A percentile compares a stretch with the other conserved stretches of the same genome.
These are phyloP conservation scores for Excoecaria cochinchinensis DNA, from an alignment of 345 rosid genomes.

Conservation along the genomic window DNA sequence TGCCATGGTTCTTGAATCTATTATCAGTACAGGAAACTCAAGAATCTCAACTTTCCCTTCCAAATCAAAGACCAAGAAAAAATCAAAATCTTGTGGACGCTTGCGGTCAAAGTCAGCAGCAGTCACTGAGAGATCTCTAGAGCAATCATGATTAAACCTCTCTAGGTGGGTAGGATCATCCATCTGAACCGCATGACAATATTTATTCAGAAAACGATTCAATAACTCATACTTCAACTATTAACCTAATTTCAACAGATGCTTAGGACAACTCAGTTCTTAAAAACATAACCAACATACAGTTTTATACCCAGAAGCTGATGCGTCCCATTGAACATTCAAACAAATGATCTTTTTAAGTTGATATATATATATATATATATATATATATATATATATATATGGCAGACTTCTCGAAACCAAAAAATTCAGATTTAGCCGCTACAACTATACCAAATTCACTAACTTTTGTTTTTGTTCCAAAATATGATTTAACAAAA, in stretches of 20 bases:
- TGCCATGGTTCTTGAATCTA: constrained; percentile 65
- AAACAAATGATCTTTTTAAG: neutral
- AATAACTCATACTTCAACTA: neutral
- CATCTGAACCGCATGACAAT: constrained; percentile 42
- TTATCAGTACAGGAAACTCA: constrained; percentile 77
- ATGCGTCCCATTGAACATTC: neutral
- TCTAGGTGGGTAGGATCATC: constrained; percentile 68
- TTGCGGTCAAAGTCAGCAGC: constrained; percentile 38
- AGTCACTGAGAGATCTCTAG: constrained; percentile 54
- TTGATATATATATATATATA: neutral
- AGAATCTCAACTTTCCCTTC: constrained; percentile 94
- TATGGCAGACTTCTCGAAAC: neutral
- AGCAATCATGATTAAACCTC: constrained; percentile 67
- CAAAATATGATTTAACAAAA: neutral
- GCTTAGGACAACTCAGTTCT: neutral
- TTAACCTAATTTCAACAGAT: neutral
- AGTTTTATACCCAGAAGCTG: neutral
- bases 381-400: neutral
- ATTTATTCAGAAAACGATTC: constrained; percentile 9
- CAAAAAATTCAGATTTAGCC: neutral
- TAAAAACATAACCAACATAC: neutral
- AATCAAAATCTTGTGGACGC: constrained; percentile 61
- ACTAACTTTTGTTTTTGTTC: neutral
- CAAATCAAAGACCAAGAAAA: constrained; percentile 79
- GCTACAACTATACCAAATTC: neutral